Conservation (phyloP, 805 yeast species). For the Maudiozyma barnettii region DNA sequence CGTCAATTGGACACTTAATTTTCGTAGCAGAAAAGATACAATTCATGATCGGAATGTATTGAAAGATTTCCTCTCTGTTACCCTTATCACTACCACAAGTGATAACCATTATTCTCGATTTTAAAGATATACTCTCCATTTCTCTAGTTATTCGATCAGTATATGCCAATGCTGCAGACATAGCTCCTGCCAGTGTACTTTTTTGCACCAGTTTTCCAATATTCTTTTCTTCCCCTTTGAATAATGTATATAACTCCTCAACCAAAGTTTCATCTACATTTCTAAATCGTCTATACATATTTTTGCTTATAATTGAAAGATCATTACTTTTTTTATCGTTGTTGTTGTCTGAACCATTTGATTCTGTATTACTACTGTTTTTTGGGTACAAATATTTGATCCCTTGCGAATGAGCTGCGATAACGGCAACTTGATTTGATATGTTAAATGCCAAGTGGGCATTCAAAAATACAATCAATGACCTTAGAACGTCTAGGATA, state of each 20-base stretch:
- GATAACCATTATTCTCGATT: conserved; percentile 56
- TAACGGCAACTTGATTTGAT: conserved; percentile 72
- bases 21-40: conserved; percentile 93
- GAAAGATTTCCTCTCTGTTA: conserved; percentile 65
- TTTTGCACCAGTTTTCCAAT: conserved; percentile 29
- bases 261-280: conserved; percentile 67
- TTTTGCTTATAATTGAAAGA: conserved; percentile 35
- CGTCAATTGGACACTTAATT: conserved; percentile 80
- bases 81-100: conserved; percentile 34
- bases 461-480: conserved; percentile 68
- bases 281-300: conserved; percentile 80
- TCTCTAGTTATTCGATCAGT: conserved; percentile 56
- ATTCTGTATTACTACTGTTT: conserved; percentile 12
- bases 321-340: conserved; percentile 8
- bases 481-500: conserved; percentile 50
- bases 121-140: conserved; percentile 36
- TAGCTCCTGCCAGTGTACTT: conserved; percentile 61
- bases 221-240: conserved; percentile 28
- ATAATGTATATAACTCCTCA: conserved; percentile 42
- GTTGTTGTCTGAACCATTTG: not conserved
- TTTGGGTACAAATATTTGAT: conserved; percentile 63
- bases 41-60: conserved; percentile 91
- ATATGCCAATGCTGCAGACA: conserved; percentile 73
- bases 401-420: conserved; percentile 65
- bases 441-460: conserved; percentile 82